These are phyloP conservation scores for Piloderma croceum DNA, from an alignment of 768 basidiomycete genomes.

Conservation along the genomic window DNA sequence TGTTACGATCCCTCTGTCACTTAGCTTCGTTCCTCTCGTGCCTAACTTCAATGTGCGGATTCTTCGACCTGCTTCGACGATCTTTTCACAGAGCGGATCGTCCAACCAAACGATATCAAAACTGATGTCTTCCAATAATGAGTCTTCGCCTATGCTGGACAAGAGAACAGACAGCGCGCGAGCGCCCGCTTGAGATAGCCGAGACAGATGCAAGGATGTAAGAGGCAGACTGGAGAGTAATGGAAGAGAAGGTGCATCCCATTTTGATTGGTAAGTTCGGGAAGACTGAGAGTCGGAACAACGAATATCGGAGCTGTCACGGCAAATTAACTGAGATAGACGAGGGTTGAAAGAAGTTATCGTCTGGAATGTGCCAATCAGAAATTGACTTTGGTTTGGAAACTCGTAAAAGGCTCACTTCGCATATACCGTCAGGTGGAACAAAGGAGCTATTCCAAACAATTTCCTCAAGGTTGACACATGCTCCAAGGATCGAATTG, in stretches of 20 bases:
- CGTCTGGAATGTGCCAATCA: constrained; percentile 12
- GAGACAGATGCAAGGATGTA: constrained; percentile 24
- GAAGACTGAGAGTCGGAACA: constrained; percentile 4
- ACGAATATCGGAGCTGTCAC: constrained; percentile 14
- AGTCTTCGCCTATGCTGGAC: constrained; percentile 21
- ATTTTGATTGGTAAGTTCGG: constrained; percentile 19
- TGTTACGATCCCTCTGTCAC: constrained; percentile 27
- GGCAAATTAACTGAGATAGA: constrained; percentile 18
- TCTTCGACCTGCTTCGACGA: constrained; percentile 27
- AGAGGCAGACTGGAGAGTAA: constrained; percentile 25
- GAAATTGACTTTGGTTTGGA: background rate
- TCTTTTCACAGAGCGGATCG: constrained; percentile 30
- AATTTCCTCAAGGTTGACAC: constrained; percentile 24
- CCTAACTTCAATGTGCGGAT: constrained; percentile 26
- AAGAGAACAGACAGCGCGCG: constrained; percentile 25
- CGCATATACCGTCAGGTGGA: constrained; percentile 36
- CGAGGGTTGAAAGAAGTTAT: constrained; percentile 20
- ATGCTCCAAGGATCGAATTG: constrained; percentile 8
- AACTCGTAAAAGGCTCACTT: constrained; percentile 20
- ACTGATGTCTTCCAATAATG: constrained; percentile 26
- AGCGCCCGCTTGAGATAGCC: constrained; percentile 31
- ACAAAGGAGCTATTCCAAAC: constrained; percentile 26
- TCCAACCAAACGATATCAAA: constrained; percentile 37
- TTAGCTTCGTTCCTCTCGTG: constrained; percentile 34
- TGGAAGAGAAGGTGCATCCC: constrained; percentile 33